Percentiles rank a stretch among this genome's conserved stretches.
These are phyloP conservation scores for Williopsis jadinii DNA, from an alignment of 1,139 yeast species.

Conservation along the genomic window DNA sequence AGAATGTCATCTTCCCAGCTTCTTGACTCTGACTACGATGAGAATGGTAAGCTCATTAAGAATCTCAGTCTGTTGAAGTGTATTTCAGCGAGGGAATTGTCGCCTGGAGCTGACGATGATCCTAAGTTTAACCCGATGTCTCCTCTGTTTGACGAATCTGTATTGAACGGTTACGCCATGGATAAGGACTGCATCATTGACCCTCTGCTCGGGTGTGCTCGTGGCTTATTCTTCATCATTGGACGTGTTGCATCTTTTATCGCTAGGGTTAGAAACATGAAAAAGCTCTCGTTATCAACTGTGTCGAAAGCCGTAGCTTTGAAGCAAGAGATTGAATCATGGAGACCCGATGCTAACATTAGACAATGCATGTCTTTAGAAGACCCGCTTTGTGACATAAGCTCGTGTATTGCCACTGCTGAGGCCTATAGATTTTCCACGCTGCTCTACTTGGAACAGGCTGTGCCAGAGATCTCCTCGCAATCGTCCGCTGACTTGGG, in stretches of 20 bases:
- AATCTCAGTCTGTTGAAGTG: slow-evolving; percentile 8
- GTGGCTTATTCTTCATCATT: slow-evolving; percentile 53
- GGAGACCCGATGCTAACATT: slow-evolving; percentile 46
- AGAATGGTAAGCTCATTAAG: slow-evolving; percentile 14
- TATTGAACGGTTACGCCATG: neutral
- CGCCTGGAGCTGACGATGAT: slow-evolving; percentile 8
- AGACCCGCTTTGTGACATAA: slow-evolving; percentile 45
- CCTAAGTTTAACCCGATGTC: slow-evolving; percentile 17
- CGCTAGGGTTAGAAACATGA: slow-evolving; percentile 36
- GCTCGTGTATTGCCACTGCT: slow-evolving; percentile 60
- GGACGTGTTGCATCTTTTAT: slow-evolving; percentile 57
- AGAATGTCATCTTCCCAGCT: slow-evolving; percentile 50
- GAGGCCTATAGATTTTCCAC: slow-evolving; percentile 60
- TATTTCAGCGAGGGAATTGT: slow-evolving; percentile 8
- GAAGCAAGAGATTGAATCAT: slow-evolving; percentile 42
- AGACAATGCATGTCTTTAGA: slow-evolving; percentile 27
- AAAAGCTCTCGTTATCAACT: slow-evolving; percentile 37
- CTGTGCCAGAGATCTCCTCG: slow-evolving; percentile 63
- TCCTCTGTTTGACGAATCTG: slow-evolving; percentile 18
- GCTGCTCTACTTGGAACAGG: slow-evolving; percentile 54
- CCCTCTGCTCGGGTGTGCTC: slow-evolving; percentile 62
- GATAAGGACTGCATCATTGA: slow-evolving; percentile 31
- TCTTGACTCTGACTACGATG: slow-evolving; percentile 25
- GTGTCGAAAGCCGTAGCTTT: slow-evolving; percentile 51
- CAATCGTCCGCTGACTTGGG: slow-evolving; percentile 48